A percentile compares a stretch with the other conserved stretches of the same genome.
Conservation (phyloP, 2,329 filamentous ascomycete species). For the Dactylellina haptotyla region DNA sequence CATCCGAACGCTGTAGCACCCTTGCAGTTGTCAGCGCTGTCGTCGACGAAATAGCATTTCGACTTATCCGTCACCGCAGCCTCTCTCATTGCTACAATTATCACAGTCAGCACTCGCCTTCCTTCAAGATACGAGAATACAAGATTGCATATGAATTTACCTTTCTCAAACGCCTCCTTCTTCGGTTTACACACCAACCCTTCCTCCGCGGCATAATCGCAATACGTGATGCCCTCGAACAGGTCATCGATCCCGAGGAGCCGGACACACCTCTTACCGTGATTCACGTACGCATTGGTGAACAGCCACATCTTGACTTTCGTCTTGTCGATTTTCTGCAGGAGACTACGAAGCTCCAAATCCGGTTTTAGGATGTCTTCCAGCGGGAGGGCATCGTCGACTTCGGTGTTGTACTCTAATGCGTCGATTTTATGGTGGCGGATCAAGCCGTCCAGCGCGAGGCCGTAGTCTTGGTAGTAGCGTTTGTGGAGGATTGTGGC, state of each 20-base stretch:
- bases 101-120: constrained; percentile 5
- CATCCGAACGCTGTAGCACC: constrained; percentile 83
- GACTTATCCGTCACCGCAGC: constrained; percentile 74
- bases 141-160: constrained; percentile 28
- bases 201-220: constrained; percentile 76
- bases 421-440: constrained; percentile 95
- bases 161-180: constrained; percentile 80
- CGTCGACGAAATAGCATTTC: constrained; percentile 94
- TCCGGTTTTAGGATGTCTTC: constrained; percentile 85
- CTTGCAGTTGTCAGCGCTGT: constrained; percentile 83
- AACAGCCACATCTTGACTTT: constrained; percentile 94
- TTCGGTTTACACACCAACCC: constrained; percentile 89
- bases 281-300: constrained; percentile 93
- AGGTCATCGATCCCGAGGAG: constrained; percentile 84
- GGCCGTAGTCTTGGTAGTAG: constrained; percentile 94
- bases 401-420: constrained; percentile 90
- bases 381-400: constrained; percentile 92
- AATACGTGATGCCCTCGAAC: constrained; percentile 87
- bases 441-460: constrained; percentile 95
- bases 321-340: constrained; percentile 79
- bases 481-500: constrained; percentile 86
- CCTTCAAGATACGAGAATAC: background rate
- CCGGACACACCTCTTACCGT: constrained; percentile 82
- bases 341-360: constrained; percentile 75
- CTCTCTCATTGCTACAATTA: constrained; percentile 75